Base-by-base conservation (phyloP, 2,329 filamentous ascomycete genomes). In the Nemania sp. region DNA sequence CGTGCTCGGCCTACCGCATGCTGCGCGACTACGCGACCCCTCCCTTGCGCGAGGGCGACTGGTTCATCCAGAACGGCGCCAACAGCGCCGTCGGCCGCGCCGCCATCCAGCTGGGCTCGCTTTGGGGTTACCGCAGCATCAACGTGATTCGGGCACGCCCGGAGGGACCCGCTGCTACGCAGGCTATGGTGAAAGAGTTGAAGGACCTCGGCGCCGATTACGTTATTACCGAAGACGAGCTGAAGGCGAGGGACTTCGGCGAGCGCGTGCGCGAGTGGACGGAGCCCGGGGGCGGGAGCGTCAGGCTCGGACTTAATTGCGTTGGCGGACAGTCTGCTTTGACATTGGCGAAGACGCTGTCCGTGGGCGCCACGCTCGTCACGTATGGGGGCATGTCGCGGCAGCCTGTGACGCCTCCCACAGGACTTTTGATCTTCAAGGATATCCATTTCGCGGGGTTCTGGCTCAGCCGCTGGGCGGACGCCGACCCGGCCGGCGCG, bases 61-160 rank as follows among this genome's bases (percentile, higher is more conserved):
- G 93, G 92, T 90, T 97, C 68, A 86, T 99, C 41, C 94, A 99
- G 74, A 99, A 99, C 70, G 94, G 93, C 6, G 94, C 93, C 33
- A 99, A 99, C 73, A 91, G 86, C 36, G 94, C 91, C 9, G 94
- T 99, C 14, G 94, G 94, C 1, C 80, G 94, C 33, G 89, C 92
- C 2, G 93, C 91, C 9, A 94, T 97, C 61, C 94, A 99, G 74
- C 78, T 99, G 1, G 93, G 83, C 1, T 80, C 76, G 64, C 80
- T 91, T 48, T 97, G 92, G 93, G 93, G 93, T 0, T 81, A 94
- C 66, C 87, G 90, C 67, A 95, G 88, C 68, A 89, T 99, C 72
- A 97, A 97, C 69, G 80, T 99, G 20, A 80, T 99, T 34, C 83
- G 94, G 11, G 86, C 89, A 60, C 79, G 94, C 17, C 22, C 12